Conservation (phyloP, 2,329 filamentous ascomycete species). For the Penicillium hordei region DNA sequence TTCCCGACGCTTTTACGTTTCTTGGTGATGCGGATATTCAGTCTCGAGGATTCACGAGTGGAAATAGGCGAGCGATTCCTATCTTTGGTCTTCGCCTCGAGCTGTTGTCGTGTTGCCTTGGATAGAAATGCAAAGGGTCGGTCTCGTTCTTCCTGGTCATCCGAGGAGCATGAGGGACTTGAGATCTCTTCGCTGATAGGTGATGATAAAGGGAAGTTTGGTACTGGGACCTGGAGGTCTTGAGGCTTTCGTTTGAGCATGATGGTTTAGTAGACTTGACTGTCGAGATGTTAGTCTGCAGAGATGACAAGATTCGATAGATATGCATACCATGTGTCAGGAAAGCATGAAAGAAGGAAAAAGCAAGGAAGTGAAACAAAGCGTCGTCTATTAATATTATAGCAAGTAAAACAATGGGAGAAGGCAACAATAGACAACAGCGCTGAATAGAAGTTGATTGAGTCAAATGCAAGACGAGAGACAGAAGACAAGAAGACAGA, state of each 20-base stretch:
- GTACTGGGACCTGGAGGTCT: constrained; percentile 34
- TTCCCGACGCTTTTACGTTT: constrained; percentile 28
- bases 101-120: constrained; percentile 24
- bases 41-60: constrained; percentile 12
- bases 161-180: constrained; percentile 39
- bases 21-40: constrained; percentile 19
- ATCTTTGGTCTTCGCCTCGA: constrained; percentile 13
- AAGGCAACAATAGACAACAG: constrained; percentile 9
- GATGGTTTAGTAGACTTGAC: not conserved
- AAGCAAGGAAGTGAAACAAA: constrained; percentile 1
- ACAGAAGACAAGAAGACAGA: not conserved
- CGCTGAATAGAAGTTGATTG: constrained; percentile 2
- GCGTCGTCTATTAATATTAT: constrained; percentile 18
- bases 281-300: not conserved
- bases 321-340: constrained; percentile 9
- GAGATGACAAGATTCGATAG: not conserved
- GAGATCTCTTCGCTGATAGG: constrained; percentile 45
- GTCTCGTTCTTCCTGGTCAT: constrained; percentile 29
- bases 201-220: constrained; percentile 45
- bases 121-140: constrained; percentile 35
- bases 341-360: constrained; percentile 1
- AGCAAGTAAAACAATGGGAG: constrained; percentile 20
- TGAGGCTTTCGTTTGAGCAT: constrained; percentile 28
- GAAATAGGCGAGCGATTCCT: constrained; percentile 6
- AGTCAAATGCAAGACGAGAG: not conserved